These are phyloP conservation scores for Fusarium veterinarium DNA, from an alignment of 2,329 filamentous ascomycete species.

Conservation along the genomic window DNA sequence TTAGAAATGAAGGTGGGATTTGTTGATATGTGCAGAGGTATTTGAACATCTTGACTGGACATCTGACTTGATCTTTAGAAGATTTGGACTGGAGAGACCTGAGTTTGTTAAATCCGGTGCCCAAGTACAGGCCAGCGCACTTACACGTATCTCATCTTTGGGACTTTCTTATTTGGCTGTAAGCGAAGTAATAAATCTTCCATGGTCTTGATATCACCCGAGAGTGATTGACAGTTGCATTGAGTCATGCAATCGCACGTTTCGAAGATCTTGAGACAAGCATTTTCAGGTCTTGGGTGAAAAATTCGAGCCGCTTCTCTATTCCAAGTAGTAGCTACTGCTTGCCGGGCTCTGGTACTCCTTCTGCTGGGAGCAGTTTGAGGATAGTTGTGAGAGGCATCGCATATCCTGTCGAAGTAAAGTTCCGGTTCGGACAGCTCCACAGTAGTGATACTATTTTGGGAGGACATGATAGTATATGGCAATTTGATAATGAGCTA, in stretches of 20 bases:
- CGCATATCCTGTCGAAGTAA: neutral
- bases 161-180: neutral
- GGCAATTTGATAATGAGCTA: neutral
- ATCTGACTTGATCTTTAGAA: constrained; percentile 7
- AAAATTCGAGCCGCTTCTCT: neutral
- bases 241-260: neutral
- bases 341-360: neutral
- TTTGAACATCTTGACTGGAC: constrained; percentile 15
- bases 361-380: neutral
- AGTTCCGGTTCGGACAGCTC: neutral
- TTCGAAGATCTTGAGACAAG: neutral
- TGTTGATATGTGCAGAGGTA: constrained; percentile 27
- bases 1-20: constrained; percentile 8
- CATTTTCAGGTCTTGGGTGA: neutral
- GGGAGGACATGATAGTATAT: neutral
- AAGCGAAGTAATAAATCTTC: neutral
- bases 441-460: neutral
- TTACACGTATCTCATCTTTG: constrained; percentile 25
- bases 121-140: accelerated
- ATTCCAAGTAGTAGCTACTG: neutral
- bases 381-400: neutral
- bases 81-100: constrained; percentile 26
- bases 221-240: neutral
- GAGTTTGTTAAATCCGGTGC: neutral
- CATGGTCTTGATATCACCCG: neutral